Evolutionary conservation across 139 green algal species (phyloP), one percentile per base, ranked within the genome.

Genomic region (Parachlorella kessleri): DNA sequence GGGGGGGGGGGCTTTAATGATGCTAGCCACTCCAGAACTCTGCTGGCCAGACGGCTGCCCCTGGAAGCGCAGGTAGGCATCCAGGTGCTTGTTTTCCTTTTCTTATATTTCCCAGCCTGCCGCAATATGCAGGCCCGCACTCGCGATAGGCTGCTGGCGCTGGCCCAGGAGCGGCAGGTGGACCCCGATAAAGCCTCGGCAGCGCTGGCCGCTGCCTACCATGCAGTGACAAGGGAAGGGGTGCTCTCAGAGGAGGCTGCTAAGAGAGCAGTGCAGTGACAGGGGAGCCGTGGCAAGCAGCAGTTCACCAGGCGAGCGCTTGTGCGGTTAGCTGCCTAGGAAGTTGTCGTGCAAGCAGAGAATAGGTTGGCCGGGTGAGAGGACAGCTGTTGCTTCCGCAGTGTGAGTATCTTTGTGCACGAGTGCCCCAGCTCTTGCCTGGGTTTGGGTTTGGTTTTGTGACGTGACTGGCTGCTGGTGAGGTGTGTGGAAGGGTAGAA

Each of bases 121-220:
- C 10, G 4, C 10, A 9, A 55, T 38, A 28, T 23, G 37, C 69
- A 82, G 69, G 76, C 59, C 18, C 53, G n/a, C 53, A 70, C 39
- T 1, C 37, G 28, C 6, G 53, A 59, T 6, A 69, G 39, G 23
- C n/a, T 72, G 59, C 33, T 67, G 33, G n/a, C 36, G 41, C 70
- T 73, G 41, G 81, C 82, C 9, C 30, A 63, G 4, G 65, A 53
- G 10, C 71, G 32, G 21, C 21, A 65, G 0, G n/a, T 85, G 1
- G 78, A 85, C 35, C 30, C 32, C 1, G 42, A 63, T 9, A n/a
- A 37, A 0, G 70, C 35, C 10, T 85, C 73, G 28, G 33, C 36
- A 3, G 73, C 73, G 2, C 68, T 87, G 36, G 73, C 73, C 10
- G 21, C 33, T 4, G 78, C 74, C 4, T 87, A 87, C 66, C 78